phyloP scores from a whole-genome alignment of 75 land plant genomes.

The Isoetes taiwanensis region DNA sequence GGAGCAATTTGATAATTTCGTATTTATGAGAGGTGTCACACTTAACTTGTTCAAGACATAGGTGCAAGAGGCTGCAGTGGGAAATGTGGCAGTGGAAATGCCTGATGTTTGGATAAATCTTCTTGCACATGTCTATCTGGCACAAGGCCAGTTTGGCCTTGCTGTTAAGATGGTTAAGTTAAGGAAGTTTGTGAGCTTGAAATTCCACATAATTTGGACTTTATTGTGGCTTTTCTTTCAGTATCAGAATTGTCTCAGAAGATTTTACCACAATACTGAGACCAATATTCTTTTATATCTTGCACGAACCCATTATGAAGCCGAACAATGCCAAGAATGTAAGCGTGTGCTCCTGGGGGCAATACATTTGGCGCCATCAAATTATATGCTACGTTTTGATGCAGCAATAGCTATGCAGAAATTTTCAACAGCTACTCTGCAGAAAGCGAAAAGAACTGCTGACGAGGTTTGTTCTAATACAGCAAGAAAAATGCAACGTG shows the following conservation, averaged over 20 bases:
- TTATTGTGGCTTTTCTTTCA: constrained; percentile 18
- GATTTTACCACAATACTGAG: constrained; percentile 78
- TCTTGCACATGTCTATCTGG: constrained; percentile 93
- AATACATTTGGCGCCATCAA: constrained; percentile 87
- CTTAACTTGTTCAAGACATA: too few species aligned
- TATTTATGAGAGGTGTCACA: too few species aligned
- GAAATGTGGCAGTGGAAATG: constrained; percentile 76
- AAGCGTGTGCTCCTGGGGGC: constrained; percentile 74
- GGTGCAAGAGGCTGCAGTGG: constrained; percentile 99
- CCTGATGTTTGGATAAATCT: constrained; percentile 98
- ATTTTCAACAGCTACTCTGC: constrained; percentile 78
- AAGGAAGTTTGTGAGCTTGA: too few species aligned
- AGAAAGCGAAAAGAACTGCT: constrained; percentile 71
- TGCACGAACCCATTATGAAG: constrained; percentile 92
- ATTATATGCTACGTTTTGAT: constrained; percentile 80
- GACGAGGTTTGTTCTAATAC: constrained; percentile 60
- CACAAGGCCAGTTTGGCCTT: constrained; percentile 83
- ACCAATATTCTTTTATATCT: constrained; percentile 63
- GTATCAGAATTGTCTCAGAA: constrained; percentile 94
- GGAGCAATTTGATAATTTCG: too few species aligned
- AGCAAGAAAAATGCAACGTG: too few species aligned
- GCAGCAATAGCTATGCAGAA: constrained; percentile 92
- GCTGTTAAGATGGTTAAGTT: constrained; percentile 85
- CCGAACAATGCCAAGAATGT: constrained; percentile 99
- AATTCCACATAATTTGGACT: background rate